Base-by-base conservation (phyloP, 1,284 basidiomycete genomes). In the Chiua sp. region DNA sequence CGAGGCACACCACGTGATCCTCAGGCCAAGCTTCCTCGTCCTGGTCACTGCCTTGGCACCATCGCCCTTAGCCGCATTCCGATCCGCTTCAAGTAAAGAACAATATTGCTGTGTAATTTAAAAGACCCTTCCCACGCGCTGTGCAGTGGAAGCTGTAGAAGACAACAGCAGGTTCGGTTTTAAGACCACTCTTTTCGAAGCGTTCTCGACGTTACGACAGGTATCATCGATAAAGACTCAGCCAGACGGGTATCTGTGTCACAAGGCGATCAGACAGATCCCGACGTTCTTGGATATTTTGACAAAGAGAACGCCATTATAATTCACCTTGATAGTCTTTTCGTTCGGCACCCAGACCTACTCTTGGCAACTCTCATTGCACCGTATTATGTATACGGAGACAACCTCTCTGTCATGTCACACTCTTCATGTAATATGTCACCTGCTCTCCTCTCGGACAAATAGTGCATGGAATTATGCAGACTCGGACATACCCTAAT, bases 391-490 rank as follows among this genome's bases (percentile, higher is more conserved):
- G 96, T 72, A 77, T 86, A 10, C 87, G 96, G 18, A 92, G 90
- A 70, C 92, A 90, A 70, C 92, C 96, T 2, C 79, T 98, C 90
- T 13, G 75, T 77, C 18, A 76, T 84, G 63, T 80, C 87, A 53
- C 88, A 80, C 62, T 90, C 80, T 39, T 85, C 78, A 59, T 86
- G 75, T 35, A 87, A 84, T 66, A 78, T 75, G 47, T 85, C 87
- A 0, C 88, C 88, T 2, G 80, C 87, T 1, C 78, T 97, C 23
- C 80, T 96, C 0, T 97, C 94, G 86, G 96, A 96, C 26, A 96
- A 90, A 87, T 98, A 71, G 81, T 97, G 4, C 96, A 98, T 68
- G 89, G 93, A 63, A 87, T 97, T 23, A 87, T 96, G 78, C 94
- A 98, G 30, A 10, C 30, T n/a, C n/a, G n/a, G n/a, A n/a, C 80